Base-by-base conservation (phyloP, 1,284 basidiomycete species). In the Pterula multifida region DNA sequence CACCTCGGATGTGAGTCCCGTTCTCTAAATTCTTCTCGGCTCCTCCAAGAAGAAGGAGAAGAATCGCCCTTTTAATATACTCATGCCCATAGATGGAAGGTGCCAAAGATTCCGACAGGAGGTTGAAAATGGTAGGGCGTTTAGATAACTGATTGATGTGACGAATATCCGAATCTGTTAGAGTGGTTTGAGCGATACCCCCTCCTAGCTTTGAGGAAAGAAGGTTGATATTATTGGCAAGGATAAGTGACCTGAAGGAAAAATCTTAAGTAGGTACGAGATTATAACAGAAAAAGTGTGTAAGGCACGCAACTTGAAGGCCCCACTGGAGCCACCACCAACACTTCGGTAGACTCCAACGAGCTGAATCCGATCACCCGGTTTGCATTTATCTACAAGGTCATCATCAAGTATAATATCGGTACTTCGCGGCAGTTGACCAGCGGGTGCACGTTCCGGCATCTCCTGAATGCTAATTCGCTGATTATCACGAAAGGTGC, bases 381-480 rank as follows among this genome's bases (percentile, higher is more conserved):
- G 96, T 66, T 98, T 98, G 67, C 93, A 97, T 60, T 79, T 85
- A 67, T 98, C 96, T 35, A 98, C 96, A 50, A 98, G 71, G 65
- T 99, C 96, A 60, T 98, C 95, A 57, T 97, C 92, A 58, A 98
- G 71, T 39, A 98, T 91, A 48, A 98, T 86, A 63, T 98, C 96
- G 42, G 94, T 90, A 60, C 91, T 93, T 36, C 96, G 78, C 39
- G 96, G 96, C 44, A 99, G 73, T 66, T 98, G 95, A 24, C 96
- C 96, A 19, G 96, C 87, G 17, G 96, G 96, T 4, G 96, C 94
- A 13, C 95, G 81, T 68, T 99, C 96, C 1, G 96, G 96, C 95
- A 98, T 98, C 64, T 99, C 96, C 67, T 99, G 96, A 55, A 99
- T 97, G 62, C 85, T 92, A 62, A 98, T 91, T 56, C 91, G 83